These are phyloP conservation scores for Aureobasidium sp. DNA, from an alignment of 2,329 filamentous ascomycete species.

Conservation along the genomic window DNA sequence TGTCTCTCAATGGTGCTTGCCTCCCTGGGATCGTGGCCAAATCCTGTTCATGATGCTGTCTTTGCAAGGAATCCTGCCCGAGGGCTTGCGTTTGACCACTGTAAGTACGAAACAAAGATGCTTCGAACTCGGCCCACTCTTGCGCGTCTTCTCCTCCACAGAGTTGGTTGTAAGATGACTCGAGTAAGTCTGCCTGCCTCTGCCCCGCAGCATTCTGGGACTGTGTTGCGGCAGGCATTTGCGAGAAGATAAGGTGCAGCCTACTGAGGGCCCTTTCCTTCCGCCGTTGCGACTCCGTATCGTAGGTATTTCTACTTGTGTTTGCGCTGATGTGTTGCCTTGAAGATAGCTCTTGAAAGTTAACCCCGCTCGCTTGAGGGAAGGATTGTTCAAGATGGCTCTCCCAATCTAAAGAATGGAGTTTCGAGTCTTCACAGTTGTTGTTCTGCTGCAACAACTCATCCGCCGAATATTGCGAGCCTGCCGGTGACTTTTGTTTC, in stretches of 20 bases:
- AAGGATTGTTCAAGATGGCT: not conserved
- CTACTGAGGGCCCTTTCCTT: not conserved
- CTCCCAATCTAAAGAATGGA: not conserved
- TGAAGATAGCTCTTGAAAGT: not conserved
- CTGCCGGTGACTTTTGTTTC: not conserved
- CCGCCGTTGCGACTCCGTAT: not conserved
- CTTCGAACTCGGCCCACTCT: constrained; percentile 8
- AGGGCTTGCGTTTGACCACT: not conserved
- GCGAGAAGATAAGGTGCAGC: not conserved
- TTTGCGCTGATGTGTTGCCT: too few species aligned
- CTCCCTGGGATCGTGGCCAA: not conserved
- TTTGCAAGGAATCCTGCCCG: not conserved
- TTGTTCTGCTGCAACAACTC: not conserved
- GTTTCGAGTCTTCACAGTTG: not conserved
- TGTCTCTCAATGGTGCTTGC: not conserved
- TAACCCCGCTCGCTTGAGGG: not conserved
- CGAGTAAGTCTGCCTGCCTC: not conserved
- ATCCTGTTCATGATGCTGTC: not conserved
- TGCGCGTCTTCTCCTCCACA: constrained; percentile 1
- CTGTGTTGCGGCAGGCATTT: not conserved
- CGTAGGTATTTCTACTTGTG: too few species aligned
- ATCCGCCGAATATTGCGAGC: not conserved
- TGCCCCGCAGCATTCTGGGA: not conserved
- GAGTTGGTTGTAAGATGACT: constrained; percentile 7
- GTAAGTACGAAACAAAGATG: not conserved